A percentile compares a stretch with the other conserved stretches of the same genome.
These are phyloP conservation scores for Akanthomyces muscarius DNA, from an alignment of 2,329 filamentous ascomycete species.

Conservation along the genomic window DNA sequence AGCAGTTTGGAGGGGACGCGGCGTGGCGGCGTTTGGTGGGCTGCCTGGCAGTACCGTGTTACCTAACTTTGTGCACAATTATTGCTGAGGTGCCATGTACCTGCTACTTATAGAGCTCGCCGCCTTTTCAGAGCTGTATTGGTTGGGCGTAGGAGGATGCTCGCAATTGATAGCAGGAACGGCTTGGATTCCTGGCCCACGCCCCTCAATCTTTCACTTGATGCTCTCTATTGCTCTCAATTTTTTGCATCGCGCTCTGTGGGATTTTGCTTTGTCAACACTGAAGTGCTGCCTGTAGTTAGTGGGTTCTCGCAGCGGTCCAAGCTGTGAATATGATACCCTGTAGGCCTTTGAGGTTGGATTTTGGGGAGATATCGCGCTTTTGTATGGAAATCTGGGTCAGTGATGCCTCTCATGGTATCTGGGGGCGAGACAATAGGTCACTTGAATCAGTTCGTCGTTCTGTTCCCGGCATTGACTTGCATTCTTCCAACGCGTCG, in stretches of 20 bases:
- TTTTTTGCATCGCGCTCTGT: not conserved
- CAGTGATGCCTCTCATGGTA: no score
- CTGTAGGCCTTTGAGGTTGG: not conserved
- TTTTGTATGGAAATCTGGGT: no score
- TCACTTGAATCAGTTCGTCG: no score
- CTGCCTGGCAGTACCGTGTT: not conserved
- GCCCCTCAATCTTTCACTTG: not conserved
- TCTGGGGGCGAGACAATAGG: no score
- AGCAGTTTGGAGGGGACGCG: not conserved
- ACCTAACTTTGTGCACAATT: not conserved
- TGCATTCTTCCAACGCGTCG: no score
- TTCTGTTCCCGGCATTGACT: no score
- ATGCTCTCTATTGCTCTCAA: no score
- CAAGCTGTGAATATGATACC: not conserved
- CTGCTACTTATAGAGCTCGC: constrained; percentile 3
- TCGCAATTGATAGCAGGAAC: not conserved
- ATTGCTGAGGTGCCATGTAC: not conserved
- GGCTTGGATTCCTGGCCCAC: not conserved
- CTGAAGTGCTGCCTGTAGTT: not conserved
- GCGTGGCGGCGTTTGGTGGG: constrained; percentile 8
- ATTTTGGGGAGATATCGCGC: not conserved
- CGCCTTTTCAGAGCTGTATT: not conserved
- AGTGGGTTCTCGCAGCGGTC: not conserved
- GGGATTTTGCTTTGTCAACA: not conserved
- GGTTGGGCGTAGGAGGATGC: not conserved